Evolutionary conservation across 768 basidiomycete genomes (phyloP), one percentile per base, ranked within the genome.

Genomic region (Hydnomerulius pinastri): DNA sequence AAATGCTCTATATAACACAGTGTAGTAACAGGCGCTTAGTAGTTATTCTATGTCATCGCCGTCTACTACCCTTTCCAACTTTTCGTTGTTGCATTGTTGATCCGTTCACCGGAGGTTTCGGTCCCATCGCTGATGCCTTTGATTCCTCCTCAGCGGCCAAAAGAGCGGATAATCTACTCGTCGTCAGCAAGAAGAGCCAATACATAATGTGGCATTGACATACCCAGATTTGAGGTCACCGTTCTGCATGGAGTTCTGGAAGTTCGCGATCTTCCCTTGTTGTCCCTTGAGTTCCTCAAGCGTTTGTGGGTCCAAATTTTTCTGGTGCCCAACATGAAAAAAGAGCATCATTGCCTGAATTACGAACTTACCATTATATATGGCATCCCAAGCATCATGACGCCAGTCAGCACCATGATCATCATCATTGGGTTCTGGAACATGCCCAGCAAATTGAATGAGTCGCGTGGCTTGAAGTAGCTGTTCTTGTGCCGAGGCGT

Each of bases 351-450:
- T 10, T 9, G n/a, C 5, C 1, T 38, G 10, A 17, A 18, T 4
- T 13, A 35, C 12, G 36, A 15, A 49, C 73, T 41, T 61, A 90
- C 90, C 78, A 86, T 86, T 46, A 92, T 67, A 61, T 87, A 90
- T 4, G 89, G 90, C 80, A 82, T 84, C 20, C 76, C 79, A 23
- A 92, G 66, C 71, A 87, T 78, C 79, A 90, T 79, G 43, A 69
- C 72, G 30, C 78, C 89, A 38, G 78, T 85, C 55, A 78, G 67
- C 25, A 82, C 75, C 83, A 89, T 87, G 65, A 91, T 77, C 50
- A 92, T 69, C 77, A 88, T 87, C 90, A 92, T 91, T 6, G 90
- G 90, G 62, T 82, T 92, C 50, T 85, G 80, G 60, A 92, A 73
- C 86, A 92, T 90, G 45, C 73, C 81, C 49, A 86, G 47, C 20